phyloP scores from a whole-genome alignment of 2,329 filamentous ascomycete species.

The Aspergillus sp. region DNA sequence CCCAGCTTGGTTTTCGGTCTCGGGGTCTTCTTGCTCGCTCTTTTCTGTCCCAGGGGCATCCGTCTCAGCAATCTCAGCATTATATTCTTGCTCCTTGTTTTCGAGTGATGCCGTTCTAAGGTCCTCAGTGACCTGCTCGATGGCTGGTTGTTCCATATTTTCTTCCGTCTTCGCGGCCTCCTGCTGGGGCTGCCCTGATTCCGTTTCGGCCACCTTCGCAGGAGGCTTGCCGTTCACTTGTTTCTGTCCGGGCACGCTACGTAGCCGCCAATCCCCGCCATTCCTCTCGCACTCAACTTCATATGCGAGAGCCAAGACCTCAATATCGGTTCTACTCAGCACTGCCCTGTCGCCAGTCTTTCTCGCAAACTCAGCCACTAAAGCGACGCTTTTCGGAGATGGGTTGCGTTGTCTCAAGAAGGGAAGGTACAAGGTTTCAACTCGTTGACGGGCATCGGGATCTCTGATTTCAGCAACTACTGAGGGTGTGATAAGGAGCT shows the following conservation, averaged over 20 bases:
- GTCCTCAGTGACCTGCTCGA: constrained; percentile 31
- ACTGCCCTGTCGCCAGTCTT: constrained; percentile 88
- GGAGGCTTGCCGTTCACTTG: constrained; percentile 69
- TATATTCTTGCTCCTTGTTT: constrained; percentile 24
- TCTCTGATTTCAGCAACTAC: constrained; percentile 88
- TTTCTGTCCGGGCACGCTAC: constrained; percentile 77
- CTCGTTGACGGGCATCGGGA: constrained; percentile 72
- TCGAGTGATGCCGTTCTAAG: constrained; percentile 31
- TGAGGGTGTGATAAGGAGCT: constrained; percentile 78
- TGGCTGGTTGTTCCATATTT: constrained; percentile 19
- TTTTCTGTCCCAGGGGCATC: constrained; percentile 24
- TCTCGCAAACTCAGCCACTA: constrained; percentile 80
- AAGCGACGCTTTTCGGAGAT: constrained; percentile 71
- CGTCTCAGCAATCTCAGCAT: constrained; percentile 18
- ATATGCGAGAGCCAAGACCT: constrained; percentile 85
- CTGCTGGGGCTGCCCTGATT: constrained; percentile 30
- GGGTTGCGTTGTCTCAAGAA: constrained; percentile 80
- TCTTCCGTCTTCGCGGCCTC: constrained; percentile 30
- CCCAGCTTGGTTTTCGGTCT: constrained; percentile 27
- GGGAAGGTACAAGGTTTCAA: constrained; percentile 81
- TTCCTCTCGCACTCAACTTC: constrained; percentile 92
- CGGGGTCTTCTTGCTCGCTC: constrained; percentile 6
- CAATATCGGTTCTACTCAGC: constrained; percentile 83
- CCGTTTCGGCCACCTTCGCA: constrained; percentile 38
- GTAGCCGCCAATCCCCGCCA: constrained; percentile 81